Base-by-base conservation (phyloP, 805 yeast species). In the Lachancea sp. region DNA sequence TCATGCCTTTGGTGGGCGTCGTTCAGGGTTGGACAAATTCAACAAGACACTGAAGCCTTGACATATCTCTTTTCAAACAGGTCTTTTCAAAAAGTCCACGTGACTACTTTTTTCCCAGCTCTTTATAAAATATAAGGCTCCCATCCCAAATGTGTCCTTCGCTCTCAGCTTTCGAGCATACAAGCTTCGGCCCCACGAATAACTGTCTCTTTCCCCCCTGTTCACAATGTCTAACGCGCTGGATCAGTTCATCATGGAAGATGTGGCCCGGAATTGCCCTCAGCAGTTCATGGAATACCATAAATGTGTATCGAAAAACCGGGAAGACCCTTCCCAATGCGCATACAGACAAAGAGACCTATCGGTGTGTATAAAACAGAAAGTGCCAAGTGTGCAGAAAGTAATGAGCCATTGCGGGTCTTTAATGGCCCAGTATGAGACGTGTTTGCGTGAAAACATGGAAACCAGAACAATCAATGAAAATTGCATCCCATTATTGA, bases 231-330 rank as follows among this genome's bases (percentile, higher is more conserved):
- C 56, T 3, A 60, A 70, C 58, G 54, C 71, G 11, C 63, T 86
- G 26, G 95, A 86, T 63, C 90, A 85, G 58, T 69, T 82, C 41
- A 73, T 86, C 27, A 75, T 86, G 49, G 89, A 85, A 49, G 95
- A 86, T 56, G 84, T 84, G 46, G 89, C 95, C 12, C 74, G 78
- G 44, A 69, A 73, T 57, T 86, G 95, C 60, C 93, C 95, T 0
- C 79, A 77, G 49, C 75, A 79, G 56, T 85, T 86, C 52, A 65
- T 85, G 46, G 76, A 73, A 22, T 86, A 82, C 62, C 91, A 86
- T 62, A 78, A 77, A 55, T 86, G 95, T 58, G 74, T 86, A 62
- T 66, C 78, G 30, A 70, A 68, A 25, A 81, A 81, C 33, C 73
- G 72, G 44, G 78, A 78, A 11, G 69, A 70, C 49, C 72, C 74